These are phyloP conservation scores for Hippophae rhamnoides DNA, from an alignment of 306 rosid species.

Conservation along the genomic window DNA sequence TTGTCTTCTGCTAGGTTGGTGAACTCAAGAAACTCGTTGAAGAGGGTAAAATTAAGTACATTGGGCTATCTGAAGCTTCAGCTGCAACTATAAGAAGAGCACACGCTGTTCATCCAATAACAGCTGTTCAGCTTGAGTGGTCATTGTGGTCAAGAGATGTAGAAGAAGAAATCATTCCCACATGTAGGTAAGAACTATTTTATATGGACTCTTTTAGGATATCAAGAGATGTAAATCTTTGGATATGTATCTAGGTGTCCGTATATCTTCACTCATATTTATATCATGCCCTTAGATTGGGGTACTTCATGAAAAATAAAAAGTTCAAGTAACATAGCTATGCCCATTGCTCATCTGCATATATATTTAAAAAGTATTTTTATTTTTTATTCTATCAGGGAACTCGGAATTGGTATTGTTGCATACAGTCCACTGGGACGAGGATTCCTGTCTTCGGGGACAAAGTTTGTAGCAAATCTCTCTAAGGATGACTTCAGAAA, in stretches of 20 bases:
- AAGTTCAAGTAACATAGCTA: not conserved
- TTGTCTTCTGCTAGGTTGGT: constrained; percentile 34
- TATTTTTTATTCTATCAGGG: constrained; percentile 22
- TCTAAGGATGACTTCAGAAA: constrained; percentile 24
- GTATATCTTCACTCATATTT: too few species aligned
- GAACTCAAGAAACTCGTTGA: constrained; percentile 58
- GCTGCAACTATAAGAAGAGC: constrained; percentile 72
- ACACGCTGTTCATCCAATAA: constrained; percentile 67
- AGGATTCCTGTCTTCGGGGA: constrained; percentile 54
- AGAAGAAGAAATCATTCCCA: constrained; percentile 56
- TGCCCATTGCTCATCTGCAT: not conserved
- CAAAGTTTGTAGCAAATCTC: constrained; percentile 30
- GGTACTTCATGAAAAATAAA: too few species aligned
- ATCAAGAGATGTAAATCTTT: too few species aligned
- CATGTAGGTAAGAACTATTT: constrained; percentile 38
- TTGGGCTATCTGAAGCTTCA: constrained; percentile 66
- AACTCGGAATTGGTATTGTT: constrained; percentile 56
- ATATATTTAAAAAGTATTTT: not conserved
- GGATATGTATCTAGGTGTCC: too few species aligned
- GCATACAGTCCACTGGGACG: constrained; percentile 60
- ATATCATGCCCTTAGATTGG: too few species aligned
- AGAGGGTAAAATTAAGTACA: constrained; percentile 61
- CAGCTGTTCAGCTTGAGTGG: constrained; percentile 67
- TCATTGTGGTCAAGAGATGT: constrained; percentile 64
- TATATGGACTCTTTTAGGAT: too few species aligned